Evolutionary conservation across 2,329 filamentous ascomycete genomes (phyloP).

Genomic region (Trichoderma sp.): DNA sequence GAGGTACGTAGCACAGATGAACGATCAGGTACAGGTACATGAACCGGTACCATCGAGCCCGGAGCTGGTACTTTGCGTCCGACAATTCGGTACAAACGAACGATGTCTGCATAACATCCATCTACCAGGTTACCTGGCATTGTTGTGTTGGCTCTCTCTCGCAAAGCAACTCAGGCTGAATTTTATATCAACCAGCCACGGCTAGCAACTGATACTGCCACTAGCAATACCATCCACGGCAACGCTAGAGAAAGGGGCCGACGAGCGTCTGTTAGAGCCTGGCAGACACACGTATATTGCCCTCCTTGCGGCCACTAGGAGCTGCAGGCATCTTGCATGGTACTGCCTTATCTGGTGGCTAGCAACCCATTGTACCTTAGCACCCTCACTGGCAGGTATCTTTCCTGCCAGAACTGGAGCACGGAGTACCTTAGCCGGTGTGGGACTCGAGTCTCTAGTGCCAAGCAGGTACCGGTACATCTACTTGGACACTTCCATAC

Average conservation of each 20-base stretch:
- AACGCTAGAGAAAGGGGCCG: background rate
- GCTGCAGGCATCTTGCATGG: constrained; percentile 11
- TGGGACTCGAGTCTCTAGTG: background rate
- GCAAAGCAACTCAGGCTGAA: background rate
- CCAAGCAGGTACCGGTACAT: background rate
- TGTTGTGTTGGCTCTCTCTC: background rate
- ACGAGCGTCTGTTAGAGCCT: background rate
- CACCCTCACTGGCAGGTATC: background rate
- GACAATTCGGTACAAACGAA: background rate
- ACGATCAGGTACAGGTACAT: background rate
- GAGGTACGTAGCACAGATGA: background rate
- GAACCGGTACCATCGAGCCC: background rate
- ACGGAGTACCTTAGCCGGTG: background rate
- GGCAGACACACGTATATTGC: background rate
- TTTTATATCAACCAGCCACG: background rate
- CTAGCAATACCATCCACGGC: background rate
- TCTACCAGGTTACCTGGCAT: background rate
- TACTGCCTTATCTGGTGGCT: background rate
- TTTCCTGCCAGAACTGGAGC: background rate
- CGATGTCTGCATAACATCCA: background rate
- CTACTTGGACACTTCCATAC: background rate
- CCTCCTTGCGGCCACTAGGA: background rate
- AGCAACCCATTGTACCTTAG: background rate
- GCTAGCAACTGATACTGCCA: background rate
- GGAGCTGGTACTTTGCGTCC: background rate